Evolutionary conservation across 805 yeast genomes (phyloP).

Genomic region (Pichia rugopelliculosa): DNA sequence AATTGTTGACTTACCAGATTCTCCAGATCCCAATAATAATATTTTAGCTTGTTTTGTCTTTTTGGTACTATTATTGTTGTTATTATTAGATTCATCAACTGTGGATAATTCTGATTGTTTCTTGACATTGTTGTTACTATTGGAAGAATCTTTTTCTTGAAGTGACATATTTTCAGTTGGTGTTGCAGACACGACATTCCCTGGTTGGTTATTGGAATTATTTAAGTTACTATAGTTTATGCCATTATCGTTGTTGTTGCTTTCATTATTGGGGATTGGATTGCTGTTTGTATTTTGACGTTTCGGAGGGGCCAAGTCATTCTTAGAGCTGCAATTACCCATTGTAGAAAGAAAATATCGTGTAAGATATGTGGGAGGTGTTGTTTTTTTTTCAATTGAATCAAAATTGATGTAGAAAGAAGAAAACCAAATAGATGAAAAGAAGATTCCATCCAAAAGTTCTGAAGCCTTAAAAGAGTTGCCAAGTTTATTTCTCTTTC

Average conservation of each 20-base stretch:
- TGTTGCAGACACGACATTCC: background rate
- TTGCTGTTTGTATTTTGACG: background rate
- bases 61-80: background rate
- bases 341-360: background rate
- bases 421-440: no score
- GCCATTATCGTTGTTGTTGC: background rate
- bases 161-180: background rate
- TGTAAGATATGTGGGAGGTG: background rate
- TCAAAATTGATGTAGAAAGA: background rate
- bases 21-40: slow-evolving; percentile 81
- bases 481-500: background rate
- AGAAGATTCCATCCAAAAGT: no score
- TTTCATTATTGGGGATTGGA: background rate
- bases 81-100: background rate
- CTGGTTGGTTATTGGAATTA: background rate
- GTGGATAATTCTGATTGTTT: background rate
- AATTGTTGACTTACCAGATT: slow-evolving; percentile 73
- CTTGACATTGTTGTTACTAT: no score
- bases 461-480: no score
- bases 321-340: background rate
- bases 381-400: no score
- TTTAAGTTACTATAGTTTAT: background rate
- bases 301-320: background rate
- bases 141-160: background rate
- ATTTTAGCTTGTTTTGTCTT: slow-evolving; percentile 54